Evolutionary conservation across 768 basidiomycete genomes (phyloP).

Genomic region (Amanita polypyramis): DNA sequence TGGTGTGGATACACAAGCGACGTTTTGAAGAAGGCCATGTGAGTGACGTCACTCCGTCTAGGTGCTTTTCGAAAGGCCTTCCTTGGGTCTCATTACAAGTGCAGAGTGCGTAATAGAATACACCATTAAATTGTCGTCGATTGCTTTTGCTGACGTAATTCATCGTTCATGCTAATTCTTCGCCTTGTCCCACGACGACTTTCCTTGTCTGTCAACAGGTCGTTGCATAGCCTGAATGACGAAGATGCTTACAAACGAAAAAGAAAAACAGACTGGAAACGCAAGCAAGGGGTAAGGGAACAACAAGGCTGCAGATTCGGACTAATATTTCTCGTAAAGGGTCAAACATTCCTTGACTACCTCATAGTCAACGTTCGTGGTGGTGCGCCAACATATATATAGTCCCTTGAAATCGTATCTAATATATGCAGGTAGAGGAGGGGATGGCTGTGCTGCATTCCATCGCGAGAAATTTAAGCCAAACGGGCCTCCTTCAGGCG

Average conservation of each 20-base stretch:
- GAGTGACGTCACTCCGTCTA: too few species aligned
- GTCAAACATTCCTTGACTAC: slow-evolving; percentile 75
- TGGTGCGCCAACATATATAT: slow-evolving; percentile 31
- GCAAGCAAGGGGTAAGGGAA: slow-evolving; percentile 50
- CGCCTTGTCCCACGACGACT: background rate
- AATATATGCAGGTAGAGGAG: slow-evolving; percentile 60
- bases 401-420: background rate
- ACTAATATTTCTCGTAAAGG: slow-evolving; percentile 33
- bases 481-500: slow-evolving; percentile 86
- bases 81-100: too few species aligned
- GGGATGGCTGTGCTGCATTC: slow-evolving; percentile 88
- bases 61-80: too few species aligned
- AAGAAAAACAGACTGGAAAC: slow-evolving; percentile 65
- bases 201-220: background rate
- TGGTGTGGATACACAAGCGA: slow-evolving; percentile 29
- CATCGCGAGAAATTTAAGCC: slow-evolving; percentile 82
- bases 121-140: too few species aligned
- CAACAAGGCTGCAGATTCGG: background rate
- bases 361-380: slow-evolving; percentile 68
- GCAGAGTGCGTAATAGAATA: too few species aligned
- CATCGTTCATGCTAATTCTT: background rate
- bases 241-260: slow-evolving; percentile 34
- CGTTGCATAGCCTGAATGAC: slow-evolving; percentile 5
- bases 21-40: too few species aligned
- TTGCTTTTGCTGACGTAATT: background rate